Evolutionary conservation across 148 eudicot genomes (phyloP).

Genomic region (Persicaria maculosa): DNA sequence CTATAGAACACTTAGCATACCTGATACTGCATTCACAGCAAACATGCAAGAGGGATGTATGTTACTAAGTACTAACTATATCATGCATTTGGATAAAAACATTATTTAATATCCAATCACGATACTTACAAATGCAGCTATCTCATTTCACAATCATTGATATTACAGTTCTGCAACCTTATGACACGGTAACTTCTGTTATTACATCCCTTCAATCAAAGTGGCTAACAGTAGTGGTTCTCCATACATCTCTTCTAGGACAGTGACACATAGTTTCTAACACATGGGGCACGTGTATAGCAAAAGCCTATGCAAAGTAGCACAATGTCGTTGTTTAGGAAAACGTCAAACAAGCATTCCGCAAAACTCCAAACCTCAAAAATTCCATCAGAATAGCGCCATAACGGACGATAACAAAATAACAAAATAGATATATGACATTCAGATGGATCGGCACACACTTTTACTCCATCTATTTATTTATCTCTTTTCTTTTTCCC

Average conservation of each 20-base stretch:
- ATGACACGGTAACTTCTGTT: too few relatives aligned
- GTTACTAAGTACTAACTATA: too few relatives aligned
- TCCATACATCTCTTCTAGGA: neutral
- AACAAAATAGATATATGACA: neutral
- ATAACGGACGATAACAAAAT: neutral
- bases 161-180: neutral
- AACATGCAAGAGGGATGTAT: neutral
- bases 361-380: neutral
- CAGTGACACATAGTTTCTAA: neutral
- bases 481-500: neutral
- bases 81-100: neutral
- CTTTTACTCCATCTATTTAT: neutral
- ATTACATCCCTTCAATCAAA: too few relatives aligned
- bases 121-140: neutral
- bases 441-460: neutral
- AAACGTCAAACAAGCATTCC: neutral
- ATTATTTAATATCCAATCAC: neutral
- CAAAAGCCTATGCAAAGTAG: neutral
- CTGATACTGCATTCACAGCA: too few relatives aligned
- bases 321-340: neutral
- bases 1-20: too few relatives aligned
- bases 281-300: neutral
- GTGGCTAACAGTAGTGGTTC: too few relatives aligned
- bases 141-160: neutral
- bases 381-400: neutral